phyloP scores from a whole-genome alignment of 768 basidiomycete species.

The Leccinum olivaceopallidum region DNA sequence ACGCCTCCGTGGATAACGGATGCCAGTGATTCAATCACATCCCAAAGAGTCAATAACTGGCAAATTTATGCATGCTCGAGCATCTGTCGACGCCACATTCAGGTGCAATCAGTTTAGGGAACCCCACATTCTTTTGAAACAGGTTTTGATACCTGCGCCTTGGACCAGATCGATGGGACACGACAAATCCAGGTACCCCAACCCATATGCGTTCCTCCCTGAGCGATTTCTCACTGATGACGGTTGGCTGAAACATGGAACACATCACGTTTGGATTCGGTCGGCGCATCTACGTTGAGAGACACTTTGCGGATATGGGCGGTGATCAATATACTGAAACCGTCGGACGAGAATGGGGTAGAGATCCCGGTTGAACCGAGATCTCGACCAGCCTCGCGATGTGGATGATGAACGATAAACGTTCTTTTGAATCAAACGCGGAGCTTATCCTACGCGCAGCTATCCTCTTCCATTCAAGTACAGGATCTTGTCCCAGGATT shows the following conservation, averaged over 20 bases:
- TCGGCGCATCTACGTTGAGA: slow-evolving; percentile 19
- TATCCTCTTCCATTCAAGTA: slow-evolving; percentile 6
- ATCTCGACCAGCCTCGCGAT: background rate
- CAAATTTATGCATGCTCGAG: background rate
- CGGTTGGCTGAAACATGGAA: slow-evolving; percentile 1
- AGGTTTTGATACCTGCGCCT: background rate
- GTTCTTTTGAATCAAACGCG: background rate
- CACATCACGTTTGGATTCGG: slow-evolving; percentile 22
- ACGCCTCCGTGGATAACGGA: slow-evolving; percentile 5
- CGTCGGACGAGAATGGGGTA: background rate
- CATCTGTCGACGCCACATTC: background rate
- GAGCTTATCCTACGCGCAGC: background rate
- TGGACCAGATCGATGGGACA: background rate
- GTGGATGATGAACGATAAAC: slow-evolving; percentile 1
- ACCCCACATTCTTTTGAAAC: slow-evolving; percentile 25
- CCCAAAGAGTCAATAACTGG: slow-evolving; percentile 32
- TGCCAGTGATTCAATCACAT: slow-evolving; percentile 21
- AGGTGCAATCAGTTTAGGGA: slow-evolving; percentile 25
- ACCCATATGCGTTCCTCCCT: background rate
- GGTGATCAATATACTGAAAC: background rate
- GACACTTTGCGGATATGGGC: slow-evolving; percentile 10
- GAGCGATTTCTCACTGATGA: background rate
- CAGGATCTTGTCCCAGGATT: slow-evolving; percentile 2
- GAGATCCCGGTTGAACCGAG: slow-evolving; percentile 8
- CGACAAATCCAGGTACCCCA: background rate